A percentile compares a stretch with the other conserved stretches of the same genome.
Conservation (phyloP, 106 monocot genomes). For the Dioscorea alata region DNA sequence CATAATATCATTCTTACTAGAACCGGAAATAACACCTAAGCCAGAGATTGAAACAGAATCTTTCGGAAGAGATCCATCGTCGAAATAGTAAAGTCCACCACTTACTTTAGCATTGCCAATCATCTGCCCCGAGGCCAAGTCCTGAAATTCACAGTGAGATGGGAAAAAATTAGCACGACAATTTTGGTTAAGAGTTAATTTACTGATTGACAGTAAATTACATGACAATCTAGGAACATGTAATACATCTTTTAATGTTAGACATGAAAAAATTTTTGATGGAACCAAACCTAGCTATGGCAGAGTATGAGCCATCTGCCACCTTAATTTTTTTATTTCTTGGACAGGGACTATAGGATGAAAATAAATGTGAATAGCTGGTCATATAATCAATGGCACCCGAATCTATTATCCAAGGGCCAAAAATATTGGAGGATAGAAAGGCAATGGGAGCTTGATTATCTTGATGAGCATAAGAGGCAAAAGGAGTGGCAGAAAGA, state of each 20-base stretch:
- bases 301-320: no score
- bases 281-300: no score
- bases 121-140: background rate
- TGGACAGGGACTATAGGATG: no score
- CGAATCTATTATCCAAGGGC: background rate
- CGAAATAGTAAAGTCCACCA: background rate
- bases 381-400: background rate
- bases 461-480: no score
- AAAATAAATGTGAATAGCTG: background rate
- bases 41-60: background rate
- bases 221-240: background rate
- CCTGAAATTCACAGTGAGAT: background rate
- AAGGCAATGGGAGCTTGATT: no score
- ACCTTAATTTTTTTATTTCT: no score
- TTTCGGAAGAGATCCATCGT: no score
- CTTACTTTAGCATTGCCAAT: background rate
- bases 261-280: no score
- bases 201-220: background rate
- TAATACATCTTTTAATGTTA: background rate
- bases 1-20: no score
- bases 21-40: no score
- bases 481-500: no score
- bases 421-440: no score
- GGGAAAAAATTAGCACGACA: background rate
- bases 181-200: background rate